phyloP scores from a whole-genome alignment of 306 rosid genomes.

The Quercus robur region DNA sequence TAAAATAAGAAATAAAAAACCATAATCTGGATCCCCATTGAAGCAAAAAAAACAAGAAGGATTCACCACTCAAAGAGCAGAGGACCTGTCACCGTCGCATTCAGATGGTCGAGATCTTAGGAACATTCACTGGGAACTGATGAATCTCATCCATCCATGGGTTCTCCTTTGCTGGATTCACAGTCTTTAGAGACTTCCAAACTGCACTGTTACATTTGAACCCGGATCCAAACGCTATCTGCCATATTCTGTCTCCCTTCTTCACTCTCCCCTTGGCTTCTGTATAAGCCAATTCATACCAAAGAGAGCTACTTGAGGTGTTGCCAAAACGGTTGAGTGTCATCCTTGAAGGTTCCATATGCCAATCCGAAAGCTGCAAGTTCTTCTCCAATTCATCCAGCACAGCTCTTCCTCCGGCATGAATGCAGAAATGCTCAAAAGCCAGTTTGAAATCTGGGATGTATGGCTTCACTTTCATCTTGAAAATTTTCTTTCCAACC shows the following conservation, averaged over 20 bases:
- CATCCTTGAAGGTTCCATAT: conserved; percentile 73
- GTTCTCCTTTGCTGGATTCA: conserved; percentile 44
- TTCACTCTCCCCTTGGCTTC: conserved; percentile 56
- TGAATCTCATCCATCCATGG: conserved; percentile 64
- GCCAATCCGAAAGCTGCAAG: conserved; percentile 51
- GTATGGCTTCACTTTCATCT: conserved; percentile 56
- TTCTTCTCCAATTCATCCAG: conserved; percentile 65
- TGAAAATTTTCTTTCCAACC: conserved; percentile 42
- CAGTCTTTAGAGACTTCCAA: conserved; percentile 54
- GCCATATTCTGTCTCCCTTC: conserved; percentile 63
- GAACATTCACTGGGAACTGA: conserved; percentile 54
- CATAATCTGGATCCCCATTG: too few relatives aligned
- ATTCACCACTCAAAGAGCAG: background rate
- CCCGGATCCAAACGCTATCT: conserved; percentile 66
- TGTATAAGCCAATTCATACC: conserved; percentile 60
- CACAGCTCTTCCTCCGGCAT: conserved; percentile 68
- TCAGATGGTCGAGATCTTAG: conserved; percentile 38
- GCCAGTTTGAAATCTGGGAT: conserved; percentile 66
- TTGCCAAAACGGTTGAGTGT: conserved; percentile 62
- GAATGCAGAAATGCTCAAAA: conserved; percentile 65
- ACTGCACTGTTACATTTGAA: conserved; percentile 63
- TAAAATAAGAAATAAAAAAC: background rate
- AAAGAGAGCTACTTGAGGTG: conserved; percentile 66
- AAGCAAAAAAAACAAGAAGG: conserved; percentile 3
- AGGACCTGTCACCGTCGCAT: background rate